Percentiles rank a stretch among this genome's conserved stretches.
These are phyloP conservation scores for Candida mattraensis DNA, from an alignment of 805 yeast species.

Conservation along the genomic window DNA sequence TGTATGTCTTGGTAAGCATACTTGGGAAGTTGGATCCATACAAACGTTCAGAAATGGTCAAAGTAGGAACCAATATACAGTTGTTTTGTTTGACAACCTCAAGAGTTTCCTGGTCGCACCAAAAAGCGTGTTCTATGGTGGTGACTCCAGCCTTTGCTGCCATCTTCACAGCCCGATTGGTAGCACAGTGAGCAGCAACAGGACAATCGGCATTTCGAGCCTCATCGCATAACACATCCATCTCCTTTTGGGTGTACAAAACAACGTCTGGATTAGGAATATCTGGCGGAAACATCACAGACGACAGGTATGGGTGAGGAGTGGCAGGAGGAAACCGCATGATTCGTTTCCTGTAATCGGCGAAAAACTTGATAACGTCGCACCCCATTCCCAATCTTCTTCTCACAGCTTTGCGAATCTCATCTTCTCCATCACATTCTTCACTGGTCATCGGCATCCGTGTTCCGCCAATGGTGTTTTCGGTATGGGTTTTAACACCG, in stretches of 20 bases:
- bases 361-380: constrained; percentile 30
- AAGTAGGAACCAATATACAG: constrained; percentile 28
- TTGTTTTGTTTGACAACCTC: constrained; percentile 19
- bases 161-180: constrained; percentile 27
- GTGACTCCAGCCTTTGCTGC: constrained; percentile 29
- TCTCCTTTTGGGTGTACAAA: constrained; percentile 28
- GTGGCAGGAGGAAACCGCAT: constrained; percentile 30
- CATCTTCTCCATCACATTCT: constrained; percentile 30
- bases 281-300: constrained; percentile 28
- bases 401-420: constrained; percentile 28
- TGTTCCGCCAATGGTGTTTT: constrained; percentile 28
- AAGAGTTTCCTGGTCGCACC: constrained; percentile 26
- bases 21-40: constrained; percentile 21
- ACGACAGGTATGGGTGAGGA: constrained; percentile 29
- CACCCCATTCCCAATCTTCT: constrained; percentile 29
- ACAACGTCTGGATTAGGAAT: constrained; percentile 30
- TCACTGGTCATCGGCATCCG: constrained; percentile 24
- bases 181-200: constrained; percentile 31
- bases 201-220: constrained; percentile 28
- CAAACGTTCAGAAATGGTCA: constrained; percentile 25
- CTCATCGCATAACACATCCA: constrained; percentile 28
- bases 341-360: constrained; percentile 28
- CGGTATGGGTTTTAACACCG: constrained; percentile 26
- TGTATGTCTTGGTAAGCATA: constrained; percentile 22
- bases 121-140: constrained; percentile 29